These are phyloP conservation scores for Fusarium fujikuroi DNA, from an alignment of 2,329 filamentous ascomycete species.

Conservation along the genomic window DNA sequence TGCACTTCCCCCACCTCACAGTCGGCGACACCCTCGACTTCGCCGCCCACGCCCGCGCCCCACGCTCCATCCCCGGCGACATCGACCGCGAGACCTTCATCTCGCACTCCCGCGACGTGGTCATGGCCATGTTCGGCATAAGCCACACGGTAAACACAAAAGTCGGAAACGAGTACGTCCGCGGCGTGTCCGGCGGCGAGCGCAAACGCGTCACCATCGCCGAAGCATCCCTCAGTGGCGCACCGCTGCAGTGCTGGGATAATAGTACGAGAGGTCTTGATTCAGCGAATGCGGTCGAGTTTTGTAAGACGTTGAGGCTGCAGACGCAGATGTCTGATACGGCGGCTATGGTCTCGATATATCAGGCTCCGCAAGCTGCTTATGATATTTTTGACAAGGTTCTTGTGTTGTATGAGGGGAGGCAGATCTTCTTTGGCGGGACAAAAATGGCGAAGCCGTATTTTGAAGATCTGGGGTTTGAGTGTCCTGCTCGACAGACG, in stretches of 20 bases:
- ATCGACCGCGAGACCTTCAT: slow-evolving; percentile 63
- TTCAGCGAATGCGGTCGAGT: slow-evolving; percentile 73
- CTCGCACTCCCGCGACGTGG: slow-evolving; percentile 71
- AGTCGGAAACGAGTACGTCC: slow-evolving; percentile 76
- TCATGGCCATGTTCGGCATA: slow-evolving; percentile 78
- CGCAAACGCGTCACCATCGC: slow-evolving; percentile 54
- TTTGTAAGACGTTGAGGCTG: slow-evolving; percentile 68
- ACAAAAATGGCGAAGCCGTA: slow-evolving; percentile 40
- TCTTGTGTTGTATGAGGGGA: slow-evolving; percentile 73
- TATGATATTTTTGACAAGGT: slow-evolving; percentile 72
- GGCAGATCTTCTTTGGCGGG: slow-evolving; percentile 64
- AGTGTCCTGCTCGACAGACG: slow-evolving; percentile 64
- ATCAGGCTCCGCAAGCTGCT: slow-evolving; percentile 64
- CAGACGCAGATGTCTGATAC: slow-evolving; percentile 68
- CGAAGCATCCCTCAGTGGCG: slow-evolving; percentile 48
- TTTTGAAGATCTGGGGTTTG: slow-evolving; percentile 62
- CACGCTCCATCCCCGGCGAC: slow-evolving; percentile 66
- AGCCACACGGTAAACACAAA: slow-evolving; percentile 74
- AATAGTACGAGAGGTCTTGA: slow-evolving; percentile 74
- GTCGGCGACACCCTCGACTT: slow-evolving; percentile 82
- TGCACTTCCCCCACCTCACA: slow-evolving; percentile 78
- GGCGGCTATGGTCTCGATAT: slow-evolving; percentile 70
- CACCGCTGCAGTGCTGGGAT: slow-evolving; percentile 74
- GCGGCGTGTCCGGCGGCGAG: slow-evolving; percentile 66
- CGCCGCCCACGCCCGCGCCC: slow-evolving; percentile 74